These are phyloP conservation scores for Pyrenophora graminea DNA, from an alignment of 2,329 filamentous ascomycete species.

Conservation along the genomic window DNA sequence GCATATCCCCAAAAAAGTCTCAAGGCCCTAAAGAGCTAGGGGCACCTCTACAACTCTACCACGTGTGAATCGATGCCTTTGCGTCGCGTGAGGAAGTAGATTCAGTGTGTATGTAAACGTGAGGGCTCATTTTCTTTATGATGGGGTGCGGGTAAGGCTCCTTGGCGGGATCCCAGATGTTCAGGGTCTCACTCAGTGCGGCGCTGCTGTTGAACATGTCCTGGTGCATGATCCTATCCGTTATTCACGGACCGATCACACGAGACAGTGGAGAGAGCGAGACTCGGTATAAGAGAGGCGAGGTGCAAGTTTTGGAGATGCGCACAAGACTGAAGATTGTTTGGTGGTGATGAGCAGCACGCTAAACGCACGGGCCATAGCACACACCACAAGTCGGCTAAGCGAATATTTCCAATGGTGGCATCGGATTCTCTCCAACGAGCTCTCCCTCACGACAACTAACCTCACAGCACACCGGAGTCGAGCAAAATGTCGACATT, in stretches of 20 bases:
- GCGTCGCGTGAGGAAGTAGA: too few species aligned
- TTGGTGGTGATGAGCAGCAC: slow-evolving; percentile 3
- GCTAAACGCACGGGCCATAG: slow-evolving; percentile 13
- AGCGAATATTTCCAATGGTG: slow-evolving; percentile 4
- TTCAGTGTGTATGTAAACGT: too few species aligned
- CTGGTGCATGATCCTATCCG: too few species aligned
- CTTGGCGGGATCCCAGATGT: too few species aligned
- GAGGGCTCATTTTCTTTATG: not conserved
- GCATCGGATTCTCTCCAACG: slow-evolving; percentile 17
- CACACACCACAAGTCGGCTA: slow-evolving; percentile 4
- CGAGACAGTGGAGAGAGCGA: too few species aligned
- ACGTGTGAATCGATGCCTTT: too few species aligned
- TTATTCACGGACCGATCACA: too few species aligned
- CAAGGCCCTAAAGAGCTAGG: too few species aligned
- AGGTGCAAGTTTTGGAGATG: not conserved
- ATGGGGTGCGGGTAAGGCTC: not conserved
- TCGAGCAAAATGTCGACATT: slow-evolving; percentile 65
- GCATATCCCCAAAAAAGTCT: too few species aligned
- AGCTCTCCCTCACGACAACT: slow-evolving; percentile 28
- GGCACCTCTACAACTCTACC: too few species aligned
- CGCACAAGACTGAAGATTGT: not conserved
- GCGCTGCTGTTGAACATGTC: too few species aligned
- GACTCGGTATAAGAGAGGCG: too few species aligned
- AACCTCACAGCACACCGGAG: slow-evolving; percentile 41
- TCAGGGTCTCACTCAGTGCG: not conserved